Base-by-base conservation (phyloP, 2,329 filamentous ascomycete species). In the Fusarium humuli region DNA sequence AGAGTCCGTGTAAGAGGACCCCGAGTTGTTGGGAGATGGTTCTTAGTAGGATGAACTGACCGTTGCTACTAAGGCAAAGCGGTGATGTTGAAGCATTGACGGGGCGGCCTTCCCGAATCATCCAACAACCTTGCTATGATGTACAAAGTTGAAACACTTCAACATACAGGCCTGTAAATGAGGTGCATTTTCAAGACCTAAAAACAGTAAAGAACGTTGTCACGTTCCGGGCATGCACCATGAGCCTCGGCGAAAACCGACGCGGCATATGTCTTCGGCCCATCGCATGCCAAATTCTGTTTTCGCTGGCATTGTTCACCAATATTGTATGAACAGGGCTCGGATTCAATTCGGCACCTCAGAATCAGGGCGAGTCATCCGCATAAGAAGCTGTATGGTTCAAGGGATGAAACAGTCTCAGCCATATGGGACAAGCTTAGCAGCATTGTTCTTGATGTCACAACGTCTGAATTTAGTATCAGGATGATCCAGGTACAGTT, bases 321-420 rank as follows among this genome's bases (percentile, higher is more conserved):
- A 47, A 48, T 48, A 69, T 63, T 63, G 42, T 59, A 46, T 42
- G 37, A 44, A 41, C 47, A 60, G 52, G 56, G 57, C 61, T 50
- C 50, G 55, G 60, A 48, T 67, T 46, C 42, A 46, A 57, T 58
- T 65, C 57, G 50, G 27, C 32, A 41, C 61, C 59, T 55, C 58
- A 71, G 67, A 60, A 71, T 71, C 69, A 71, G 53, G 62, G 64
- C 69, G 50, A 65, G 63, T 52, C 55, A 64, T 61, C 49, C 47
- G 44, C 42, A 54, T 54, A 47, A 48, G 47, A 64, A 54, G 59
- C 47, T 49, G 48, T 60, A 54, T 73, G 54, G 41, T 49, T 49
- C 58, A 54, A 69, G 65, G 59, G 72, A 55, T 68, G 73, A 75
- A 73, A 75, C 69, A 63, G 63, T 68, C 70, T 74, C 63, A 57